Percentiles rank a stretch among this genome's conserved stretches.
Evolutionary conservation across 345 rosid species (phyloP).

Genomic region (Citrus hindsii): DNA sequence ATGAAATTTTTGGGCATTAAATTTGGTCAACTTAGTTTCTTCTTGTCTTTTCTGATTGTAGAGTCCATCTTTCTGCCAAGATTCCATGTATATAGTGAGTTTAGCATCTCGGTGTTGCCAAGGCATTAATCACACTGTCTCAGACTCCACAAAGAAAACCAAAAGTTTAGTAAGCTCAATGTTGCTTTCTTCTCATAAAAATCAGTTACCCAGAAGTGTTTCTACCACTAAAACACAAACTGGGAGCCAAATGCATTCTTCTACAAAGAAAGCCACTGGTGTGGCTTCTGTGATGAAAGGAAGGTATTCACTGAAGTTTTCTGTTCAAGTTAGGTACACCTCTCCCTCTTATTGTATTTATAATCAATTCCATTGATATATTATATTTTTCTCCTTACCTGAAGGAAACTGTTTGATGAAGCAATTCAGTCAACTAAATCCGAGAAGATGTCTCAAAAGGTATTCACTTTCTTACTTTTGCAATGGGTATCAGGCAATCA

Average conservation of each 20-base stretch:
- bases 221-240: conserved; percentile 39
- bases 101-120: conserved; percentile 63
- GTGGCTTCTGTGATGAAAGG: conserved; percentile 36
- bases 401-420: conserved; percentile 63
- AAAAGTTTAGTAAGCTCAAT: conserved; percentile 28
- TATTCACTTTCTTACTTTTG: conserved; percentile 14
- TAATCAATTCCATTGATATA: not conserved
- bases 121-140: conserved; percentile 23
- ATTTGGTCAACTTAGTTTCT: conserved; percentile 3
- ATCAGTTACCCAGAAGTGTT: conserved; percentile 23
- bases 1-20: not conserved
- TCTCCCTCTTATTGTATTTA: not conserved
- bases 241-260: conserved; percentile 15
- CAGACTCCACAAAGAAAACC: conserved; percentile 36
- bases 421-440: conserved; percentile 27
- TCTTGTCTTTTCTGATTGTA: conserved; percentile 19
- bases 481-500: not conserved
- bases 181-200: conserved; percentile 35
- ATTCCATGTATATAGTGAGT: conserved; percentile 58
- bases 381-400: not conserved
- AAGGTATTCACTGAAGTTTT: conserved; percentile 27
- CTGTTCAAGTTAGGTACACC: not conserved
- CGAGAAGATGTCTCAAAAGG: conserved; percentile 44
- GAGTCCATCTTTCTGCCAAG: conserved; percentile 67
- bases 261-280: conserved; percentile 33